phyloP scores from a whole-genome alignment of 2,329 filamentous ascomycete species.

The Ophiostoma himal-ulmi region DNA sequence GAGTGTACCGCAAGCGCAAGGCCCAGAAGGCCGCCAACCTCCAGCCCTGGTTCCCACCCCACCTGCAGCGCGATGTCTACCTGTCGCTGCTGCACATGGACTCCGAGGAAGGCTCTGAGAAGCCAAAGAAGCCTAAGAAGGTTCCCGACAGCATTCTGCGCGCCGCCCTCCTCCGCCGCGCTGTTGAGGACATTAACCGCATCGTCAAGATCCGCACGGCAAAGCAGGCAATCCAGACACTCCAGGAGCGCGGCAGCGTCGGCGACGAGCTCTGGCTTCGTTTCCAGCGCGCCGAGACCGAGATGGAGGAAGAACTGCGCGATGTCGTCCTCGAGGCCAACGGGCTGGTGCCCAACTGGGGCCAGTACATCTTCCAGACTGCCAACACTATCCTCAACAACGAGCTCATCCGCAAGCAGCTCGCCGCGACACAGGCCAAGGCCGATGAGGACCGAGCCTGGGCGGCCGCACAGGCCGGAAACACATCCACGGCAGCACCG shows the following conservation, averaged over 20 bases:
- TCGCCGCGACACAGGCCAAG: constrained; percentile 76
- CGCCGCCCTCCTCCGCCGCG: constrained; percentile 80
- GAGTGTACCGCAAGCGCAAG: constrained; percentile 88
- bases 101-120: constrained; percentile 45
- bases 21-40: constrained; percentile 75
- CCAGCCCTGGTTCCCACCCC: constrained; percentile 87
- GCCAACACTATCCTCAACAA: constrained; percentile 95
- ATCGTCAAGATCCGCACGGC: constrained; percentile 82
- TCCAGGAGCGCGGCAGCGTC: constrained; percentile 85
- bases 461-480: background rate
- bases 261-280: constrained; percentile 95
- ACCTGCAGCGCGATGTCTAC: constrained; percentile 91
- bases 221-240: constrained; percentile 76
- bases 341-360: constrained; percentile 81
- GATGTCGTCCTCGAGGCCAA: constrained; percentile 97
- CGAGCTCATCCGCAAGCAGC: constrained; percentile 63
- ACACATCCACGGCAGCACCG: background rate
- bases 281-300: constrained; percentile 86
- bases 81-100: constrained; percentile 81
- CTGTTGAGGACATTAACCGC: constrained; percentile 86
- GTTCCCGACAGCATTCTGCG: constrained; percentile 80
- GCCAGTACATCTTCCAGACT: constrained; percentile 91
- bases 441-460: constrained; percentile 46
- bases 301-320: constrained; percentile 91
- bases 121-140: constrained; percentile 56